These are phyloP conservation scores for Geotrichum australiense DNA, from an alignment of 1,139 yeast species.

Conservation along the genomic window DNA sequence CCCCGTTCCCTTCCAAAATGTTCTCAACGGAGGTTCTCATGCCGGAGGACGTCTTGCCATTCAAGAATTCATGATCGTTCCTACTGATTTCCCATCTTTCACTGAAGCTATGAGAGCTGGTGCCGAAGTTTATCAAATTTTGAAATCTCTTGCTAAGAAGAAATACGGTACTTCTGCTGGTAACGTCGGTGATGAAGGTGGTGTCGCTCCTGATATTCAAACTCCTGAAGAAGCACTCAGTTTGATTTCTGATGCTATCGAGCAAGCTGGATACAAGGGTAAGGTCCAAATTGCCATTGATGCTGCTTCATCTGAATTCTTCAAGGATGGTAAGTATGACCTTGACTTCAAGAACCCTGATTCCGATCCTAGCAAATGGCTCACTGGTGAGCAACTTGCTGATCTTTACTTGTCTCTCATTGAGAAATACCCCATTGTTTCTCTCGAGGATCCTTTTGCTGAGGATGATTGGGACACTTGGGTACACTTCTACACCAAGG, in stretches of 20 bases:
- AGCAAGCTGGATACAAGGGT: conserved; percentile 89
- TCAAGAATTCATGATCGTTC: conserved; percentile 98
- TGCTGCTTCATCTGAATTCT: conserved; percentile 95
- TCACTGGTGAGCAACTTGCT: conserved; percentile 80
- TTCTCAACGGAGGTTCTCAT: conserved; percentile 97
- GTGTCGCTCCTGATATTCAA: conserved; percentile 94
- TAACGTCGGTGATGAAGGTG: conserved; percentile 99
- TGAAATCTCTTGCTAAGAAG: conserved; percentile 85
- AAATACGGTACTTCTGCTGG: conserved; percentile 95
- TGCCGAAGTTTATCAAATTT: conserved; percentile 92
- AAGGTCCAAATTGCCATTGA: conserved; percentile 85
- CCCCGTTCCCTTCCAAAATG: conserved; percentile 97
- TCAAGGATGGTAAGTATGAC: conserved; percentile 92
- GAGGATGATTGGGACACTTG: conserved; percentile 99
- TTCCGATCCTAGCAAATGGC: conserved; percentile 83
- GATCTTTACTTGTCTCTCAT: conserved; percentile 70
- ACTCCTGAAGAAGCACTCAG: conserved; percentile 94
- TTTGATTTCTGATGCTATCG: conserved; percentile 80
- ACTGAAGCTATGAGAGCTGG: conserved; percentile 92
- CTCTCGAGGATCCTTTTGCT: conserved; percentile 96
- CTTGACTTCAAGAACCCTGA: conserved; percentile 94
- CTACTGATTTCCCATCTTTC: conserved; percentile 79
- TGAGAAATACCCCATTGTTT: conserved; percentile 89
- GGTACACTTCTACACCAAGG: conserved; percentile 70
- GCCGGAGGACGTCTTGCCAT: conserved; percentile 98